Conservation (phyloP, 805 yeast genomes). For the Vanderwaltozyma verrucispora region DNA sequence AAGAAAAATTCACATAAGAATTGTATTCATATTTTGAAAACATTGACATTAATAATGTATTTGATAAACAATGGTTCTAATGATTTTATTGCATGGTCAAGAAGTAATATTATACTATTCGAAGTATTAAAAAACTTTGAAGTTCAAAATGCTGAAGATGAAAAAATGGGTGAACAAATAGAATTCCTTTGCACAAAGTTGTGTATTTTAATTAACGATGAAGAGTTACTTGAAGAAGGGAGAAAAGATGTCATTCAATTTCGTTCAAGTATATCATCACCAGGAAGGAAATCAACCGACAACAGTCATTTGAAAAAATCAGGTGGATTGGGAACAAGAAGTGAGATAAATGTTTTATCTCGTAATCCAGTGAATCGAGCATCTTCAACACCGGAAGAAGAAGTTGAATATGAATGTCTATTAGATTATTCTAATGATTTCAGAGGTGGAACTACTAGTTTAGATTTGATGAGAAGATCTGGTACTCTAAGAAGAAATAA, state of each 20-base stretch:
- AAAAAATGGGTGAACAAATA: slow-evolving; percentile 32
- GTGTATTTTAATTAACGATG: slow-evolving; percentile 25
- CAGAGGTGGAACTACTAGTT: slow-evolving; percentile 2
- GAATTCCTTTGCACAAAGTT: slow-evolving; percentile 30
- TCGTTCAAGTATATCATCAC: slow-evolving; percentile 27
- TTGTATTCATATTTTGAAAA: slow-evolving; percentile 36
- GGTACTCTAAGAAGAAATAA: slow-evolving; percentile 4
- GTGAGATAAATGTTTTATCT: neutral
- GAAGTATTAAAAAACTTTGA: slow-evolving; percentile 28
- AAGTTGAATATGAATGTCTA: neutral
- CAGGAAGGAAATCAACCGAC: slow-evolving; percentile 28
- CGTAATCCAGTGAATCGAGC: neutral
- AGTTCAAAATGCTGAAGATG: slow-evolving; percentile 25
- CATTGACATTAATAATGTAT: slow-evolving; percentile 42
- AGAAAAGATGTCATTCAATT: slow-evolving; percentile 22
- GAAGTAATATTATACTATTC: slow-evolving; percentile 22
- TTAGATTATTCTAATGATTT: neutral
- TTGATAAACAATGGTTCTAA: slow-evolving; percentile 44
- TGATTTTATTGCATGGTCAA: slow-evolving; percentile 40
- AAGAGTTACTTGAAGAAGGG: slow-evolving; percentile 17
- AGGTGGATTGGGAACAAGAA: slow-evolving; percentile 4
- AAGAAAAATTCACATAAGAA: slow-evolving; percentile 22
- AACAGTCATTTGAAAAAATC: slow-evolving; percentile 20
- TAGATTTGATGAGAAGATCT: slow-evolving; percentile 1
- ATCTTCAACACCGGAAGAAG: neutral